Percentiles rank a stretch among this genome's conserved stretches.
Conservation (phyloP, 1,284 basidiomycete genomes). For the Bondarzewia mesenterica region DNA sequence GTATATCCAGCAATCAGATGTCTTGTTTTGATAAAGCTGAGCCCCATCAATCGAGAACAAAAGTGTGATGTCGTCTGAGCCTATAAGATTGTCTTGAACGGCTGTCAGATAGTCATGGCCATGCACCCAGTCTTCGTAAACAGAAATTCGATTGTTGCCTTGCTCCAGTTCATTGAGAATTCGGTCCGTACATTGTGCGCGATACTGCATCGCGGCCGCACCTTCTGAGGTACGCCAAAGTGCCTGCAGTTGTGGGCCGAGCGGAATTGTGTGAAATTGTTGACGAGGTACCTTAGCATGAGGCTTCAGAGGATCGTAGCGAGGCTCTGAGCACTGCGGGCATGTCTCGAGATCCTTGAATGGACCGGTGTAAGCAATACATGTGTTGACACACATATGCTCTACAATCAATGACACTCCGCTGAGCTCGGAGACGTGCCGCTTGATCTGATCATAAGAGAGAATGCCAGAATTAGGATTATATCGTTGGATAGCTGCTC, state of each 20-base stretch:
- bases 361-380: slow-evolving; percentile 27
- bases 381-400: slow-evolving; percentile 29
- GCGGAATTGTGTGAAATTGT: slow-evolving; percentile 15
- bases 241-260: slow-evolving; percentile 20
- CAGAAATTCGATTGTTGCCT: too few species aligned
- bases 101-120: slow-evolving; percentile 13
- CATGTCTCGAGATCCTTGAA: slow-evolving; percentile 17
- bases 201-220: slow-evolving; percentile 13
- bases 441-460: slow-evolving; percentile 16
- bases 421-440: slow-evolving; percentile 15
- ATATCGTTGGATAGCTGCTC: background rate
- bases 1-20: slow-evolving; percentile 23
- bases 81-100: slow-evolving; percentile 15
- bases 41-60: slow-evolving; percentile 24
- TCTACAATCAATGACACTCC: slow-evolving; percentile 21
- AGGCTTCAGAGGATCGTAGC: slow-evolving; percentile 7
- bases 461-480: slow-evolving; percentile 8
- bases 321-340: slow-evolving; percentile 14
- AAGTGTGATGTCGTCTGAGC: slow-evolving; percentile 18
- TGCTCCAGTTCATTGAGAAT: too few species aligned
- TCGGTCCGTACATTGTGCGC: too few species aligned
- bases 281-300: background rate
- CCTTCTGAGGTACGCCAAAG: slow-evolving; percentile 8
- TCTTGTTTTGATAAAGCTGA: slow-evolving; percentile 25
- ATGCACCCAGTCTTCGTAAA: background rate